A percentile compares a stretch with the other conserved stretches of the same genome.
Evolutionary conservation across 768 basidiomycete genomes (phyloP).

Genomic region (Leucocoprinus birnbaumii): DNA sequence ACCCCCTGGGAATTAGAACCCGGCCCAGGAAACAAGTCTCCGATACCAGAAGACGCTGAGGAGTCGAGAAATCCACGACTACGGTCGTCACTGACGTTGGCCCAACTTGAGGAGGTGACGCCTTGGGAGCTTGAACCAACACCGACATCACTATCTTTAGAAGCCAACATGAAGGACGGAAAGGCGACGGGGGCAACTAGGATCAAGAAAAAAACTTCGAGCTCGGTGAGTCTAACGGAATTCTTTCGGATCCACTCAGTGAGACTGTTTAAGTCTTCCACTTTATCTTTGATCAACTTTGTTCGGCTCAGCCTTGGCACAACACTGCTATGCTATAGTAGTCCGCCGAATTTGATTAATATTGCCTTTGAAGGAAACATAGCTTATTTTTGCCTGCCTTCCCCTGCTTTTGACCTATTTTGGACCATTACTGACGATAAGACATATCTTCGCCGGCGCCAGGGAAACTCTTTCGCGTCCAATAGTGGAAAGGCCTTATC

Average conservation of each 20-base stretch:
- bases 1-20: slow-evolving; percentile 28
- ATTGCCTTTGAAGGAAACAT: neutral
- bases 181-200: slow-evolving; percentile 1
- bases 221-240: slow-evolving; percentile 14
- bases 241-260: neutral
- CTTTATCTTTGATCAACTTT: no score
- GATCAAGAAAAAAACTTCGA: slow-evolving; percentile 8
- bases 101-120: slow-evolving; percentile 25
- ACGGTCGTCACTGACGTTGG: slow-evolving; percentile 21
- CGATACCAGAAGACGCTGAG: neutral
- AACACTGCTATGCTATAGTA: neutral
- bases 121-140: slow-evolving; percentile 30
- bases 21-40: neutral
- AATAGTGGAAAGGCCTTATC: slow-evolving; percentile 13
- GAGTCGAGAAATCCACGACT: slow-evolving; percentile 13
- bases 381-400: neutral
- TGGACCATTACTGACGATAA: slow-evolving; percentile 3
- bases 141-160: slow-evolving; percentile 12
- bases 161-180: neutral
- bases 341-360: neutral
- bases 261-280: neutral
- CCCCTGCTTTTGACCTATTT: neutral
- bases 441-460: neutral
- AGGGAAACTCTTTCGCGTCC: slow-evolving; percentile 8
- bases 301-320: neutral